Conservation (phyloP, 2,329 filamentous ascomycete genomes). For the Beauveria varroae region DNA sequence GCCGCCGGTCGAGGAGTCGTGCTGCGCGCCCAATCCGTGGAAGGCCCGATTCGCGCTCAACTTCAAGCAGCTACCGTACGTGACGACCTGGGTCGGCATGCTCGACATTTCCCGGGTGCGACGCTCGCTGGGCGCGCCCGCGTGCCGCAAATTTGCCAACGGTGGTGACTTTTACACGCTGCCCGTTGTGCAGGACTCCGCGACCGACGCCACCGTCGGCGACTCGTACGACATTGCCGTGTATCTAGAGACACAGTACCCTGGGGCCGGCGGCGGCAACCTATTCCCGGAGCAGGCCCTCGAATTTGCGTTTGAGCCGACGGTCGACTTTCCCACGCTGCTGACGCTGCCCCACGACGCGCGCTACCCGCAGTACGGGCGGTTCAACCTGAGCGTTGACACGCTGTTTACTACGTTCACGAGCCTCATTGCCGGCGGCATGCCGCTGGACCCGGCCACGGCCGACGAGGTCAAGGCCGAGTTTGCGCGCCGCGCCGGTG, state of each 20-base stretch:
- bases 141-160: slow-evolving; percentile 47
- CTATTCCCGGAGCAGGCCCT: slow-evolving; percentile 41
- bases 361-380: slow-evolving; percentile 30
- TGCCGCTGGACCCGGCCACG: slow-evolving; percentile 45
- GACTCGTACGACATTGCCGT: slow-evolving; percentile 61
- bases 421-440: slow-evolving; percentile 28
- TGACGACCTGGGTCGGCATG: slow-evolving; percentile 41
- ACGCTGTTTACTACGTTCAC: slow-evolving; percentile 41
- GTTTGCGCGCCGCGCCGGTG: slow-evolving; percentile 39
- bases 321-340: slow-evolving; percentile 24
- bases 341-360: slow-evolving; percentile 25
- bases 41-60: slow-evolving; percentile 32
- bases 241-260: slow-evolving; percentile 48
- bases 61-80: slow-evolving; percentile 30
- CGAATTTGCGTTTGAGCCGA: slow-evolving; percentile 27
- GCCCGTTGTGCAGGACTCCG: slow-evolving; percentile 44
- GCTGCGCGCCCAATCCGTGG: slow-evolving; percentile 25
- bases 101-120: slow-evolving; percentile 44
- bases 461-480: slow-evolving; percentile 37
- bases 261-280: slow-evolving; percentile 32
- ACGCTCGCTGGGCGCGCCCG: slow-evolving; percentile 33
- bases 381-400: slow-evolving; percentile 50
- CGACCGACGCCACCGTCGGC: slow-evolving; percentile 36
- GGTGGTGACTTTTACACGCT: slow-evolving; percentile 54
- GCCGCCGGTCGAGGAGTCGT: slow-evolving; percentile 21